Evolutionary conservation across 257 asterid species (phyloP).

Genomic region (Solanum lycopersicoides): DNA sequence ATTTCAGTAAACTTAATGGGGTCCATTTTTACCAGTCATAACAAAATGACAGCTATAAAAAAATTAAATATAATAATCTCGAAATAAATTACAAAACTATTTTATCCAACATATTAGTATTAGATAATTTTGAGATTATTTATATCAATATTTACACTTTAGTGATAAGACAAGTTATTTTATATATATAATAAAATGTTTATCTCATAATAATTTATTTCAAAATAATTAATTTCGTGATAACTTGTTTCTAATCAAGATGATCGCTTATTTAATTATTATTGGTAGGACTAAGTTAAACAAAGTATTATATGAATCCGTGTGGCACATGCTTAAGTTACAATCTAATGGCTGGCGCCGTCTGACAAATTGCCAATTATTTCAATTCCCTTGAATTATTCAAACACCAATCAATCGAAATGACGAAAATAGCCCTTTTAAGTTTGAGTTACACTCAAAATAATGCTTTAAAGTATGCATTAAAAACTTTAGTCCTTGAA

Average conservation of each 20-base stretch:
- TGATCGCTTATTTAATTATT: background rate
- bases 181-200: too few relatives aligned
- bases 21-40: background rate
- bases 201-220: too few relatives aligned
- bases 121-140: accelerated
- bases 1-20: background rate
- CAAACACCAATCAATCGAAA: background rate
- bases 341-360: conserved; percentile 1
- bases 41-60: background rate
- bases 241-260: too few relatives aligned
- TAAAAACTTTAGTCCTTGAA: too few relatives aligned
- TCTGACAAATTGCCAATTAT: background rate
- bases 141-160: too few relatives aligned
- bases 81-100: too few relatives aligned
- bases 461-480: background rate
- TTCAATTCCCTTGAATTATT: background rate
- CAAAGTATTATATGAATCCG: background rate
- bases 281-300: background rate
- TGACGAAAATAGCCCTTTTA: background rate
- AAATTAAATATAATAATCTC: too few relatives aligned
- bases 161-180: too few relatives aligned
- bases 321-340: background rate
- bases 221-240: too few relatives aligned
- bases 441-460: background rate
- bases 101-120: accelerated